phyloP scores from a whole-genome alignment of 2,329 filamentous ascomycete species.

The Cryoendolithus antarcticus region DNA sequence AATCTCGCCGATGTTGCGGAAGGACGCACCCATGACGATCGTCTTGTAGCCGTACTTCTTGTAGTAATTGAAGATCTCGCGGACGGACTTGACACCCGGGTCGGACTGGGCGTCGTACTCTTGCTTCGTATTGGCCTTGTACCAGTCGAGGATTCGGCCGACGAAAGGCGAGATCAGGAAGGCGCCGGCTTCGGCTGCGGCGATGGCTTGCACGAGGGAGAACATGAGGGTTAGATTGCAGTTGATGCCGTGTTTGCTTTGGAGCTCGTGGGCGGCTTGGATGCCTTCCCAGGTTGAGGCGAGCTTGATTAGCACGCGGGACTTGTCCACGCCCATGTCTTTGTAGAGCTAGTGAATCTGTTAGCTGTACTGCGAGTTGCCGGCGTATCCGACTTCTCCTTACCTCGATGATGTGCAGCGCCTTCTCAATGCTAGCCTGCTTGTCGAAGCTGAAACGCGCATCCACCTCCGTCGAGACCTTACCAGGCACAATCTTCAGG shows the following conservation, averaged over 20 bases:
- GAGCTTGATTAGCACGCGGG: conserved; percentile 95
- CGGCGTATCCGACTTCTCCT: conserved; percentile 20
- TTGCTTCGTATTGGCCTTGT: conserved; percentile 92
- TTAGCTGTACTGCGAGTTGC: conserved; percentile 13
- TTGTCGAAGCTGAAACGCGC: conserved; percentile 92
- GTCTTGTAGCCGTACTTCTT: conserved; percentile 99
- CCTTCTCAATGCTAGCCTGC: conserved; percentile 85
- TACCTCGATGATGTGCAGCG: conserved; percentile 91
- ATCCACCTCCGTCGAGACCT: conserved; percentile 98
- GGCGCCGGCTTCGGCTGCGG: conserved; percentile 83
- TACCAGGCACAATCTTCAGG: conserved; percentile 89
- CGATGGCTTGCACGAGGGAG: conserved; percentile 87
- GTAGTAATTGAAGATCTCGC: conserved; percentile 99
- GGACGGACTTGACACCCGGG: conserved; percentile 89
- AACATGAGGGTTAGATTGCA: conserved; percentile 99
- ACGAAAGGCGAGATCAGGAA: conserved; percentile 99
- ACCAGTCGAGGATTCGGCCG: conserved; percentile 98
- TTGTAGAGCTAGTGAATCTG: conserved; percentile 66
- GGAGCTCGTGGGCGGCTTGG: conserved; percentile 93
- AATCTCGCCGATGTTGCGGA: conserved; percentile 93
- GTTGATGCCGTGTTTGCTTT: conserved; percentile 93
- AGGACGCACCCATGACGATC: conserved; percentile 98
- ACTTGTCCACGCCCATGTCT: conserved; percentile 79
- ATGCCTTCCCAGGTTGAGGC: conserved; percentile 99
- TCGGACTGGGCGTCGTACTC: conserved; percentile 82